Evolutionary conservation across 2,329 filamentous ascomycete genomes (phyloP), one percentile per base, ranked within the genome.

Genomic region (Hypoxylon sp.): DNA sequence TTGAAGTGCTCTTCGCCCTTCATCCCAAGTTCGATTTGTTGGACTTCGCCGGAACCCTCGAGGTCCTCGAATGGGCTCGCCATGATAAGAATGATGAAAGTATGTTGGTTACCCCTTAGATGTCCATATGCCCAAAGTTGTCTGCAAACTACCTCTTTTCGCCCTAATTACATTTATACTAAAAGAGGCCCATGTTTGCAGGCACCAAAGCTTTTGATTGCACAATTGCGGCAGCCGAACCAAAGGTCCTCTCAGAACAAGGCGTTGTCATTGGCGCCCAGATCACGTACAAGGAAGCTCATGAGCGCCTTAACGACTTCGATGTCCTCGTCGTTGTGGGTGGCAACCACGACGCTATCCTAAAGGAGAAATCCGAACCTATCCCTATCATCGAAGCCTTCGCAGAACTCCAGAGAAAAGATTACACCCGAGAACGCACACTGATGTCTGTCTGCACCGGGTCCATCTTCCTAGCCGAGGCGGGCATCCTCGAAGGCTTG

Each of bases 401-500:
- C 81, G 87, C 91, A 70, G 91, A 94, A 77, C 84, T 95, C 63
- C 93, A 96, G 82, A 89, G 93, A 84, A 89, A 88, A 75, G 91
- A 94, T 74, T 91, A 93, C 11, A 85, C 85, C 75, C 91, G 91
- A 75, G 93, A 97, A 84, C 91, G 93, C 73, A 94, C 93, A 53
- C 84, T 96, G 75, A 83, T 96, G 73, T 92, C 91, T 72, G 84
- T 97, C 79, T 94, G 91, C 84, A 93, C 92, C 50, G 93, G 92
- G 70, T 87, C 91, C 46, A 87, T 95, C 76, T 87, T 95, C 82
- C 88, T 95, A 55, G 93, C 90, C 68, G 85, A 92, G 76, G 86
- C 90, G 75, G 93, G 92, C 72, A 88, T 96, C 77, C 88, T 97
- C 67, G 88, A 90, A 71, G 93, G 93, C 70, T 85, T 96, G 25